These are phyloP conservation scores for Schwanniomyces pseudopolymorphus DNA, from an alignment of 805 yeast genomes.

Conservation along the genomic window DNA sequence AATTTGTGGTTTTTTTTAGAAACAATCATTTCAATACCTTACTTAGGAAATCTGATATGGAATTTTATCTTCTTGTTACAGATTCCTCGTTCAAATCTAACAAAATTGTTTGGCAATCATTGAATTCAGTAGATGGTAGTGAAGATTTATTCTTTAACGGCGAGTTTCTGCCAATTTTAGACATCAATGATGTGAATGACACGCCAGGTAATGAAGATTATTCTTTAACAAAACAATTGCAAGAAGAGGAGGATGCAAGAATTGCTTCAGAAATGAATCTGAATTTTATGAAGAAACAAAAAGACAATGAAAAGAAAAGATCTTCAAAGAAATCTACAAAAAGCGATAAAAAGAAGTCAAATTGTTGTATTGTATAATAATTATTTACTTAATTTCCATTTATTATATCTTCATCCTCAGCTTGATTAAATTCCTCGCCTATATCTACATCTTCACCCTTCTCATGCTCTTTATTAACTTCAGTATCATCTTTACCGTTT, in stretches of 20 bases:
- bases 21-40: constrained; percentile 87
- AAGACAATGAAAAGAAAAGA: not conserved
- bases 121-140: constrained; percentile 64
- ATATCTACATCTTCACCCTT: constrained; percentile 12
- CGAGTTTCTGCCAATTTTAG: constrained; percentile 50
- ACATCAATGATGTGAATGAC: constrained; percentile 12
- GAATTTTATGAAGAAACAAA: constrained; percentile 17
- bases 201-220: constrained; percentile 21
- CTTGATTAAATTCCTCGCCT: constrained; percentile 18
- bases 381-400: constrained; percentile 1
- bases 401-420: constrained; percentile 1
- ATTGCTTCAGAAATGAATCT: constrained; percentile 48
- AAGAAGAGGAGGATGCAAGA: constrained; percentile 56
- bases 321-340: not conserved
- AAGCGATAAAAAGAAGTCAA: constrained; percentile 15
- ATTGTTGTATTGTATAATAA: constrained; percentile 22
- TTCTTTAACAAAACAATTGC: constrained; percentile 46
- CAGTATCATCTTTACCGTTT: constrained; percentile 25
- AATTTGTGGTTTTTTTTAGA: constrained; percentile 73
- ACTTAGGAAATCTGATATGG: constrained; percentile 46
- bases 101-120: constrained; percentile 77
- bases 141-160: constrained; percentile 74
- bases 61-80: constrained; percentile 66
- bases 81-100: constrained; percentile 61
- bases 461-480: constrained; percentile 14